A percentile compares a stretch with the other conserved stretches of the same genome.
phyloP scores from a whole-genome alignment of 139 green algal genomes.

The Chlamydomonas eustigma region DNA sequence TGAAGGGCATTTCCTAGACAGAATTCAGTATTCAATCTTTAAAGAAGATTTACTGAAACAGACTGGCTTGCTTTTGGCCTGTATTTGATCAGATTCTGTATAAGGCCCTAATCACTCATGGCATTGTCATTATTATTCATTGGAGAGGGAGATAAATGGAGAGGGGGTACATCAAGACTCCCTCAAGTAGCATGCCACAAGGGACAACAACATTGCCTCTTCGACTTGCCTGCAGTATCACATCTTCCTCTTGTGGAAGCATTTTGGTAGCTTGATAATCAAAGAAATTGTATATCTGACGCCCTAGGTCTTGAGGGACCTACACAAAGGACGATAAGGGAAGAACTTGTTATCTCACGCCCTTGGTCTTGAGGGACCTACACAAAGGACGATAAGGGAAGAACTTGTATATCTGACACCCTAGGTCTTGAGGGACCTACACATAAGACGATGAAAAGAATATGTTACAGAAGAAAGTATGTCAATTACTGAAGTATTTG shows the following conservation, averaged over 20 bases:
- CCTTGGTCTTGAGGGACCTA: background rate
- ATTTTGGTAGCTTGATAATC: conserved; percentile 21
- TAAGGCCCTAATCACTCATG: too few relatives aligned
- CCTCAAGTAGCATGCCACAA: background rate
- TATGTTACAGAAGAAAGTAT: too few relatives aligned
- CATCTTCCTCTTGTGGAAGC: conserved; percentile 11
- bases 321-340: conserved; percentile 6
- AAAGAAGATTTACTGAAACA: too few relatives aligned
- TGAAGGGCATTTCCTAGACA: conserved; percentile 19
- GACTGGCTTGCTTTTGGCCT: too few relatives aligned
- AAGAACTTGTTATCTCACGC: conserved; percentile 10
- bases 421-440: background rate
- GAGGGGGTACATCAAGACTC: too few relatives aligned
- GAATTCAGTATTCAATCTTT: too few relatives aligned
- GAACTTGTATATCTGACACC: background rate
- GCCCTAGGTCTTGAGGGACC: background rate
- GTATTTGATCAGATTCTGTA: too few relatives aligned
- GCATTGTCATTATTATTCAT: too few relatives aligned
- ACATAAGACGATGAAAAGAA: conserved; percentile 17
- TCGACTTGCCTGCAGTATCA: background rate
- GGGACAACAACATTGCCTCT: background rate
- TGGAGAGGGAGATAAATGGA: background rate
- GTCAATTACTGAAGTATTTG: too few relatives aligned
- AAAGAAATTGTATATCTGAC: conserved; percentile 13
- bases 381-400: conserved; percentile 14